These are phyloP conservation scores for Penicillium crustosum DNA, from an alignment of 2,329 filamentous ascomycete species.

Conservation along the genomic window DNA sequence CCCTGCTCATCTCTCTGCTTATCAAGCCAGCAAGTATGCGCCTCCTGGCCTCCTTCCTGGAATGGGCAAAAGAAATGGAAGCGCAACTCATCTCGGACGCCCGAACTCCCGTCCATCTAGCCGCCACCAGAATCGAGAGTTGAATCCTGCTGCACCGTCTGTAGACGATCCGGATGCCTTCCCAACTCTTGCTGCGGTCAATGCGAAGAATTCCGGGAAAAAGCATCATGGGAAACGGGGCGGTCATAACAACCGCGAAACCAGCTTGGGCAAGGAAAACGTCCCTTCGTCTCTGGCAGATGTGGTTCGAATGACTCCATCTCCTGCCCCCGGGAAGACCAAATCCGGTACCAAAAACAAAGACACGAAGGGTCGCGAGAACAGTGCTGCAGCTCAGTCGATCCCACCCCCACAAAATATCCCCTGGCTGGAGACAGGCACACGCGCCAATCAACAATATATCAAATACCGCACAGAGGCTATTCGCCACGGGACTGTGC, in stretches of 20 bases:
- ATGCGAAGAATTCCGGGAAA: slow-evolving; percentile 69
- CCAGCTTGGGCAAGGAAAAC: slow-evolving; percentile 64
- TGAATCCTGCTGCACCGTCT: slow-evolving; percentile 67
- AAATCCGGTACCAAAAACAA: slow-evolving; percentile 59
- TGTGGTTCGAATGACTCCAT: slow-evolving; percentile 91
- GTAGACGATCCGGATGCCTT: slow-evolving; percentile 96
- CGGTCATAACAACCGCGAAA: slow-evolving; percentile 63
- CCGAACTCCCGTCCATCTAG: slow-evolving; percentile 82
- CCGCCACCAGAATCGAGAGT: slow-evolving; percentile 67
- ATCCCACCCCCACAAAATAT: slow-evolving; percentile 89
- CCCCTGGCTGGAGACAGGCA: slow-evolving; percentile 93
- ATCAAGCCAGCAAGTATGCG: slow-evolving; percentile 49
- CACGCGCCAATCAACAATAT: slow-evolving; percentile 87
- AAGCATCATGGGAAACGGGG: slow-evolving; percentile 92
- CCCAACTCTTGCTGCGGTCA: slow-evolving; percentile 77
- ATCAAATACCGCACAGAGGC: slow-evolving; percentile 93
- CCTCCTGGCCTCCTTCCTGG: slow-evolving; percentile 31
- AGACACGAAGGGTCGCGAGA: slow-evolving; percentile 68
- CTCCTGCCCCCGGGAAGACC: slow-evolving; percentile 63
- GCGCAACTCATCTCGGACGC: slow-evolving; percentile 59
- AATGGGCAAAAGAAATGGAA: slow-evolving; percentile 43
- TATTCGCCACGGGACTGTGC: slow-evolving; percentile 92
- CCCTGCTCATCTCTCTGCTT: slow-evolving; percentile 44
- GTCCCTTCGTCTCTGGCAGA: slow-evolving; percentile 80
- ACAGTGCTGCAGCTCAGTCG: slow-evolving; percentile 75